A percentile compares a stretch with the other conserved stretches of the same genome.
Evolutionary conservation across 345 rosid genomes (phyloP).

Genomic region (Citrus inodora): DNA sequence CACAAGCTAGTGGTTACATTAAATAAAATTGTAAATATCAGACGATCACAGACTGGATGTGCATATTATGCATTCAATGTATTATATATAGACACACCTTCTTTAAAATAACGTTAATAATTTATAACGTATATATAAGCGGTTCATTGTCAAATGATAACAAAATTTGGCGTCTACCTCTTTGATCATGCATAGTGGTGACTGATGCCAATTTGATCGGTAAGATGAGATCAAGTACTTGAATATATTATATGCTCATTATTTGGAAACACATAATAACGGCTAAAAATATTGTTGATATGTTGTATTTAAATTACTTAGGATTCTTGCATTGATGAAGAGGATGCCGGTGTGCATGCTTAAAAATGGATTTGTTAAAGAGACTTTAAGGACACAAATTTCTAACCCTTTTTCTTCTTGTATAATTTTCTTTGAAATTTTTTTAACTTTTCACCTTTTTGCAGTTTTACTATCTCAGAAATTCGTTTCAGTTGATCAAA

Average conservation of each 20-base stretch:
- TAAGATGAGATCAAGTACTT: background rate
- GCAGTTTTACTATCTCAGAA: constrained; percentile 21
- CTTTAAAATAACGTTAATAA: no score
- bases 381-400: constrained; percentile 48
- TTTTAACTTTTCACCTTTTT: constrained; percentile 22
- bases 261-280: background rate
- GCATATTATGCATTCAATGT: no score
- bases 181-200: background rate
- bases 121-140: no score
- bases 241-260: background rate
- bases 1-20: background rate
- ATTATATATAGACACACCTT: no score
- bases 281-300: constrained; percentile 13
- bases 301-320: constrained; percentile 15
- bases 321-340: constrained; percentile 36
- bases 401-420: constrained; percentile 37
- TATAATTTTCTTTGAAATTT: constrained; percentile 15
- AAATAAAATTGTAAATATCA: no score
- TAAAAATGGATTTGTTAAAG: constrained; percentile 23
- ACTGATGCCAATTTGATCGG: background rate
- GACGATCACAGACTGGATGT: no score
- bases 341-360: constrained; percentile 13
- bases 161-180: background rate
- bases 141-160: background rate
- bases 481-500: background rate